phyloP scores from a whole-genome alignment of 2,329 filamentous ascomycete species.

The Incumbomyces lentus region DNA sequence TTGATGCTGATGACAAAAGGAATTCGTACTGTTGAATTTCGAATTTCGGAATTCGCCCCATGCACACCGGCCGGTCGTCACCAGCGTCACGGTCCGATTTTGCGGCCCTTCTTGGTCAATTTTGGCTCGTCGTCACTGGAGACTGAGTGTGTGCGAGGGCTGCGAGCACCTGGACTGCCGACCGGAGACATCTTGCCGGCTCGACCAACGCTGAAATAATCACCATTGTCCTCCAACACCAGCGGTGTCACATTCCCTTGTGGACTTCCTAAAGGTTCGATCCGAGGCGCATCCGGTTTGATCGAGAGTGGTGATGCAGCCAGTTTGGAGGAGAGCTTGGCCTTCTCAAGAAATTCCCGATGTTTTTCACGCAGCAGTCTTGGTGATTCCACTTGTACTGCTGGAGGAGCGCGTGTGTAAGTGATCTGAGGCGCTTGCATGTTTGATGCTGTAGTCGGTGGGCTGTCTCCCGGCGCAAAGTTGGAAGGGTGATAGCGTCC shows the following conservation, averaged over 20 bases:
- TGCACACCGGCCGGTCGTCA: no score
- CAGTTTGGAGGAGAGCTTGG: conserved; percentile 24
- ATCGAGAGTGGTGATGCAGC: conserved; percentile 21
- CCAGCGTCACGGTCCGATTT: not conserved
- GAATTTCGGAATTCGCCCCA: no score
- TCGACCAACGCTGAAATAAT: conserved; percentile 26
- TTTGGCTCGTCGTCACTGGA: conserved; percentile 3
- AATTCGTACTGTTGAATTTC: not conserved
- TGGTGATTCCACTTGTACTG: conserved; percentile 25
- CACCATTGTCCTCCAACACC: conserved; percentile 28
- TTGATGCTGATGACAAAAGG: conserved; percentile 5
- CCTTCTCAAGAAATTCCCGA: conserved; percentile 32
- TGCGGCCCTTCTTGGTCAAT: conserved; percentile 1
- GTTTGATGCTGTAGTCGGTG: conserved; percentile 19
- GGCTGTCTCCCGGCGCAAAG: conserved; percentile 27
- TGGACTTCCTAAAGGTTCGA: conserved; percentile 36
- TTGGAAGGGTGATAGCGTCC: conserved; percentile 38
- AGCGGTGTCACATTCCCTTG: conserved; percentile 36
- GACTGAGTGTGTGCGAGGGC: not conserved
- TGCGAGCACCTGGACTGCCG: conserved; percentile 22
- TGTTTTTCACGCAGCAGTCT: conserved; percentile 33
- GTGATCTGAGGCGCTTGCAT: conserved; percentile 22
- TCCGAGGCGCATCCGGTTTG: conserved; percentile 34
- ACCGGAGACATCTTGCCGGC: conserved; percentile 19
- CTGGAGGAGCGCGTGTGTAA: conserved; percentile 17